phyloP scores from a whole-genome alignment of 192 early-diverging fungal genomes.

The Coemansia sp. region DNA sequence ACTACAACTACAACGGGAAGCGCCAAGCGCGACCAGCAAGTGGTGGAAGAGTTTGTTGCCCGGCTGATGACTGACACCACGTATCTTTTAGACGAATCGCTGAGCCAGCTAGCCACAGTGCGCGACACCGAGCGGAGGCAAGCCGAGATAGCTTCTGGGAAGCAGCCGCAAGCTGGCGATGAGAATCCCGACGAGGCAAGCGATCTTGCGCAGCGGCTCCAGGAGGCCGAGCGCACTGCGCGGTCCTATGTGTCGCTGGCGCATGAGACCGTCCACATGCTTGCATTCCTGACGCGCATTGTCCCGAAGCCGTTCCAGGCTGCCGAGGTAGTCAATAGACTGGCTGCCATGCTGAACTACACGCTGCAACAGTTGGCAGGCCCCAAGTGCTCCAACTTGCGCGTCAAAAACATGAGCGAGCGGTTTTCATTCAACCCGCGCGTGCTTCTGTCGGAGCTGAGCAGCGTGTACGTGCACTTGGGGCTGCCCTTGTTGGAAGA shows the following conservation, averaged over 20 bases:
- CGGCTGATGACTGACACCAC: constrained; percentile 95
- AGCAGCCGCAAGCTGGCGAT: not conserved
- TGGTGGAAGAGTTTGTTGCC: constrained; percentile 75
- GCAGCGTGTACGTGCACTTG: constrained; percentile 83
- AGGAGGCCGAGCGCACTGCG: constrained; percentile 76
- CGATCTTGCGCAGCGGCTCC: constrained; percentile 25
- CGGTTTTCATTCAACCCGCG: constrained; percentile 91
- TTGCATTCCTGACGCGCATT: constrained; percentile 76
- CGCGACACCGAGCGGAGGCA: constrained; percentile 79
- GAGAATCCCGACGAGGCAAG: constrained; percentile 55
- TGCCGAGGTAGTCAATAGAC: constrained; percentile 82
- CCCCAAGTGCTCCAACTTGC: constrained; percentile 84
- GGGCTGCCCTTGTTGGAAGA: constrained; percentile 26
- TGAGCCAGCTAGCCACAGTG: constrained; percentile 84
- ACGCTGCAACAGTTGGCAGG: constrained; percentile 88
- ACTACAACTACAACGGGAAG: constrained; percentile 36
- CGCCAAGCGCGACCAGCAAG: constrained; percentile 29
- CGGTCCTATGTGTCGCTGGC: constrained; percentile 81
- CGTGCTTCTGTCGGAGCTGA: constrained; percentile 74
- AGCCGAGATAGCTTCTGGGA: constrained; percentile 55
- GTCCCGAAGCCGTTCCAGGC: constrained; percentile 85
- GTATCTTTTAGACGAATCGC: constrained; percentile 89
- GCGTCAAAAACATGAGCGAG: constrained; percentile 66
- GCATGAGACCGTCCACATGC: constrained; percentile 92
- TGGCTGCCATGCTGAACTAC: constrained; percentile 98